Evolutionary conservation across 78 protist species (phyloP).

Genomic region (Ministeria vibrans): DNA sequence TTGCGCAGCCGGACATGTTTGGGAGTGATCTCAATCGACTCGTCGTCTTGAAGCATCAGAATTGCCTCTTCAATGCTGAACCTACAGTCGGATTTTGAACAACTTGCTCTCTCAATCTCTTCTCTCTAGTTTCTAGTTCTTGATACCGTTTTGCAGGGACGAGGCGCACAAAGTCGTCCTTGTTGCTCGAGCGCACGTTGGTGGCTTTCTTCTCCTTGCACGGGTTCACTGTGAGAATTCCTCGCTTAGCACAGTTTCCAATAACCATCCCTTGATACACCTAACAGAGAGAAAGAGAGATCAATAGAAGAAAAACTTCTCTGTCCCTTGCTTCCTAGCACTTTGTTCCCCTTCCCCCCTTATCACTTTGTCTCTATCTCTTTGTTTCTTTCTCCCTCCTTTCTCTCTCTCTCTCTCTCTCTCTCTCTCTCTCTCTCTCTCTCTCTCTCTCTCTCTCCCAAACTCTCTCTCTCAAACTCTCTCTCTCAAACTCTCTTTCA

Average conservation of each 20-base stretch:
- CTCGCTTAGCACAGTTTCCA: constrained; percentile 54
- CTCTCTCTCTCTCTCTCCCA: too few species aligned
- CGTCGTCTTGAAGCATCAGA: neutral
- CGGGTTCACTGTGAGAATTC: constrained; percentile 70
- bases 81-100: too few species aligned
- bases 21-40: neutral
- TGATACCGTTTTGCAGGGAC: constrained; percentile 60
- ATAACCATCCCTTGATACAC: constrained; percentile 70
- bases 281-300: neutral
- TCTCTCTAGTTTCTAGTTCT: too few species aligned
- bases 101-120: too few species aligned
- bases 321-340: too few species aligned
- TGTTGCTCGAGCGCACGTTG: constrained; percentile 54
- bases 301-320: neutral
- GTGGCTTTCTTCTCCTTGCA: constrained; percentile 65
- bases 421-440: too few species aligned
- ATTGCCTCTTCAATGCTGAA: neutral
- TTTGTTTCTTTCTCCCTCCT: too few species aligned
- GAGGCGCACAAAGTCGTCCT: constrained; percentile 54
- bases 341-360: too few species aligned
- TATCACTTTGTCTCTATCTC: too few species aligned
- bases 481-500: too few species aligned
- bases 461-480: too few species aligned
- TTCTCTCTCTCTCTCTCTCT: too few species aligned
- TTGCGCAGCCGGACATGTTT: neutral